A percentile compares a stretch with the other conserved stretches of the same genome.
These are phyloP conservation scores for Cudoniella acicularis DNA, from an alignment of 495 filamentous ascomycete species.

Conservation along the genomic window DNA sequence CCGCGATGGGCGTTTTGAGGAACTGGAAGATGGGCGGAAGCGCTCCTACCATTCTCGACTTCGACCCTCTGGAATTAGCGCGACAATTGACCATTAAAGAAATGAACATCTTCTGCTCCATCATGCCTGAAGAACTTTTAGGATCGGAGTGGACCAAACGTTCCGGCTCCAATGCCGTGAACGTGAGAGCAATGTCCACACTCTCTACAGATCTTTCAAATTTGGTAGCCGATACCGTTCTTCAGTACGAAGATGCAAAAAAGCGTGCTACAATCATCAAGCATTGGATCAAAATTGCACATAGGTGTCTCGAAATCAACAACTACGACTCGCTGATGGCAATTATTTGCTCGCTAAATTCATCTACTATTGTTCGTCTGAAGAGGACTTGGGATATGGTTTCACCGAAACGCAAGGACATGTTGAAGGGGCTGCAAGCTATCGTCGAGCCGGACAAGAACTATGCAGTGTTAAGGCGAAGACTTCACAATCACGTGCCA, in stretches of 20 bases:
- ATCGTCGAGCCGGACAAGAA: constrained; percentile 89
- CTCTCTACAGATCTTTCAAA: constrained; percentile 89
- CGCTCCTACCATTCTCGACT: constrained; percentile 77
- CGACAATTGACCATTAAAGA: constrained; percentile 93
- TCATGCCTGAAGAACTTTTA: constrained; percentile 90
- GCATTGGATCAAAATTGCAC: constrained; percentile 96
- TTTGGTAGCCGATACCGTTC: constrained; percentile 92
- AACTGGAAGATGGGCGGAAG: constrained; percentile 69
- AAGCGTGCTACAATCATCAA: constrained; percentile 89
- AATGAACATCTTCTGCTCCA: constrained; percentile 88
- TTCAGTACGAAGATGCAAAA: constrained; percentile 82
- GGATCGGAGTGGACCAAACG: constrained; percentile 92
- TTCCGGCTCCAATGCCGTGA: constrained; percentile 71
- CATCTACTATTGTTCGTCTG: constrained; percentile 86
- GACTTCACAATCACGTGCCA: constrained; percentile 81
- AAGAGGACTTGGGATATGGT: constrained; percentile 92
- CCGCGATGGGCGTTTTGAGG: constrained; percentile 68
- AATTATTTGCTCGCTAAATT: constrained; percentile 89
- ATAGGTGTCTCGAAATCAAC: constrained; percentile 80
- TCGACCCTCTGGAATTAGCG: constrained; percentile 89
- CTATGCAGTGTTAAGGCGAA: constrained; percentile 83
- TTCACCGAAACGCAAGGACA: constrained; percentile 77
- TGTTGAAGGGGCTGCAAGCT: constrained; percentile 69
- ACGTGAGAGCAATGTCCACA: constrained; percentile 91
- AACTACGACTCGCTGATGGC: constrained; percentile 98